These are phyloP conservation scores for Linum usitatissimum DNA, from an alignment of 345 rosid genomes.

Conservation along the genomic window DNA sequence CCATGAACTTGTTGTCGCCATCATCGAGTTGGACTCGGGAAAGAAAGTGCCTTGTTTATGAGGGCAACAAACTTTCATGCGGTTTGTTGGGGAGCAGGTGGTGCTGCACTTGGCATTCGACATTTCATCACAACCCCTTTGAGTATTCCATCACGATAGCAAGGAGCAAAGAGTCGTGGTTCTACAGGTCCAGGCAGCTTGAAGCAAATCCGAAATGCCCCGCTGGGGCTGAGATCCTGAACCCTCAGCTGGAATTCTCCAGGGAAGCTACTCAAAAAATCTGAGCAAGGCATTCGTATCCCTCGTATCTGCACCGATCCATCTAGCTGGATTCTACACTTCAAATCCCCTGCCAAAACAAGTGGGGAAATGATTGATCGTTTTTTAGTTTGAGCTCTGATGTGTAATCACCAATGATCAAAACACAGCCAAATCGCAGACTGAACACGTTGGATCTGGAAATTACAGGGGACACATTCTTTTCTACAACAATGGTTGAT, in stretches of 20 bases:
- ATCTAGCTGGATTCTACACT: not conserved
- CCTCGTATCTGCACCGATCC: not conserved
- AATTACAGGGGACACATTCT: not conserved
- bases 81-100: conserved; percentile 8
- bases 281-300: conserved; percentile 29
- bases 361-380: not conserved
- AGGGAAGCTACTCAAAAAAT: conserved; percentile 17
- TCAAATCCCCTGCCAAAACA: not conserved
- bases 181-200: conserved; percentile 72
- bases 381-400: no score
- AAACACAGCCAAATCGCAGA: not conserved
- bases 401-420: not conserved
- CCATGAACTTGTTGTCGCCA: no score
- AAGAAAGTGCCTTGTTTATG: not conserved
- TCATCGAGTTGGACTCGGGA: no score
- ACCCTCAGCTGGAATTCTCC: conserved; percentile 12
- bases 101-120: conserved; percentile 18
- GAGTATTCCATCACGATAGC: conserved; percentile 47
- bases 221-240: conserved; percentile 40
- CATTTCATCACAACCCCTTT: conserved; percentile 53
- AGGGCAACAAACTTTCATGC: conserved; percentile 9
- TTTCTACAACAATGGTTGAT: not conserved
- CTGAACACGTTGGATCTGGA: no score
- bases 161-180: conserved; percentile 42
- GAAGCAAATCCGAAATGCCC: conserved; percentile 51